These are phyloP conservation scores for Cylindricascospora bacillispora DNA, from an alignment of 1,139 yeast species.

Conservation along the genomic window DNA sequence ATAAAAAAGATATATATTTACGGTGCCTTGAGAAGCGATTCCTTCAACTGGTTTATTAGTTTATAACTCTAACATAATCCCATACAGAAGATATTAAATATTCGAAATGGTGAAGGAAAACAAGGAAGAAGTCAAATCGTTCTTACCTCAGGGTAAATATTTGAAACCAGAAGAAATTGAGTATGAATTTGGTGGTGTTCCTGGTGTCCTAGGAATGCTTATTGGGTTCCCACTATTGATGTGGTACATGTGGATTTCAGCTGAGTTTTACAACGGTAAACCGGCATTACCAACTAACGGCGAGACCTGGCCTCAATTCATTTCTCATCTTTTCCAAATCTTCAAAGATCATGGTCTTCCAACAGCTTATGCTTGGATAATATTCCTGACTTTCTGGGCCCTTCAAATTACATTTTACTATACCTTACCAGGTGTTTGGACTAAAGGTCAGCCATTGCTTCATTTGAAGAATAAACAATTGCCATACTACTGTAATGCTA, in stretches of 20 bases:
- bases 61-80: no score
- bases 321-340: conserved; percentile 30
- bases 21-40: no score
- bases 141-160: conserved; percentile 28
- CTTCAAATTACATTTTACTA: conserved; percentile 66
- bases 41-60: no score
- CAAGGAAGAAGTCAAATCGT: no score
- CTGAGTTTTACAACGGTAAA: conserved; percentile 61
- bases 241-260: conserved; percentile 96
- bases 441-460: conserved; percentile 82
- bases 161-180: conserved; percentile 35
- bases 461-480: conserved; percentile 70
- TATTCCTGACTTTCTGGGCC: conserved; percentile 59
- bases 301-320: conserved; percentile 48
- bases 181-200: conserved; percentile 89
- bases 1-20: no score
- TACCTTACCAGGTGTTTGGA: conserved; percentile 89
- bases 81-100: no score
- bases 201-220: conserved; percentile 92
- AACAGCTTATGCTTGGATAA: conserved; percentile 47
- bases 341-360: conserved; percentile 55
- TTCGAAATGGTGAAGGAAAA: no score
- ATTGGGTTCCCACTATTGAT: conserved; percentile 80
- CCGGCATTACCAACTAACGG: conserved; percentile 56
- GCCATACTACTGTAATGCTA: conserved; percentile 89